Evolutionary conservation across 192 early-diverging fungal species (phyloP).

Genomic region (Coemansia sp.): DNA sequence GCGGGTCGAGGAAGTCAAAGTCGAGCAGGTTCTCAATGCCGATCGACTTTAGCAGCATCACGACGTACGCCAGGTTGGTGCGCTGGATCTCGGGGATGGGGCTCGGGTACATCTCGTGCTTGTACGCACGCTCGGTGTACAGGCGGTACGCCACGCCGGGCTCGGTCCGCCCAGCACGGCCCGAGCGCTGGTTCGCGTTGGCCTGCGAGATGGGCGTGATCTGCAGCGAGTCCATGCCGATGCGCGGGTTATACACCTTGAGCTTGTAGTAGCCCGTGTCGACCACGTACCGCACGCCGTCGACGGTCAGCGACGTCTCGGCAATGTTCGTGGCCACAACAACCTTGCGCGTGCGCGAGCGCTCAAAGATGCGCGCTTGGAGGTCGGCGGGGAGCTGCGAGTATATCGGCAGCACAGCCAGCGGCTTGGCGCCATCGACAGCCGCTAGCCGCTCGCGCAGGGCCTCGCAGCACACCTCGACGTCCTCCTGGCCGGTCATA

Average conservation of each 20-base stretch:
- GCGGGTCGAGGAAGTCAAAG: constrained; percentile 99
- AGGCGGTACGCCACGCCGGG: constrained; percentile 95
- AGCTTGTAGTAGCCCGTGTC: constrained; percentile 97
- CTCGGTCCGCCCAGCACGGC: constrained; percentile 95
- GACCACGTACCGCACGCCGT: constrained; percentile 95
- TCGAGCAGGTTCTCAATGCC: constrained; percentile 88
- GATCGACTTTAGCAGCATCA: constrained; percentile 92
- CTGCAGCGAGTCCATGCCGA: constrained; percentile 96
- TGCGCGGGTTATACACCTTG: constrained; percentile 93
- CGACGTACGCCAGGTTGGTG: constrained; percentile 88
- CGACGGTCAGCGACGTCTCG: constrained; percentile 97
- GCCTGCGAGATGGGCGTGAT: constrained; percentile 95
- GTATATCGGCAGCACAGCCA: constrained; percentile 93
- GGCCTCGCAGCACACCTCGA: constrained; percentile 79
- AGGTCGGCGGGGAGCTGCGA: constrained; percentile 91
- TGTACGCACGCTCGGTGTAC: constrained; percentile 91
- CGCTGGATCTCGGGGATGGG: constrained; percentile 97
- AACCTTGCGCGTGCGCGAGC: constrained; percentile 80
- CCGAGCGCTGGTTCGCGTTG: constrained; percentile 89
- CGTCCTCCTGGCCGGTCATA: constrained; percentile 98
- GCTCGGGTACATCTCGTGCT: constrained; percentile 92
- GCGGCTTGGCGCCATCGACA: constrained; percentile 58
- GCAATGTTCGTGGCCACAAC: constrained; percentile 99
- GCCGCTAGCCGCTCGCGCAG: constrained; percentile 69
- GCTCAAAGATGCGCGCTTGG: constrained; percentile 96